These are phyloP conservation scores for Eutrema japonicum DNA, from an alignment of 345 rosid genomes.

Conservation along the genomic window DNA sequence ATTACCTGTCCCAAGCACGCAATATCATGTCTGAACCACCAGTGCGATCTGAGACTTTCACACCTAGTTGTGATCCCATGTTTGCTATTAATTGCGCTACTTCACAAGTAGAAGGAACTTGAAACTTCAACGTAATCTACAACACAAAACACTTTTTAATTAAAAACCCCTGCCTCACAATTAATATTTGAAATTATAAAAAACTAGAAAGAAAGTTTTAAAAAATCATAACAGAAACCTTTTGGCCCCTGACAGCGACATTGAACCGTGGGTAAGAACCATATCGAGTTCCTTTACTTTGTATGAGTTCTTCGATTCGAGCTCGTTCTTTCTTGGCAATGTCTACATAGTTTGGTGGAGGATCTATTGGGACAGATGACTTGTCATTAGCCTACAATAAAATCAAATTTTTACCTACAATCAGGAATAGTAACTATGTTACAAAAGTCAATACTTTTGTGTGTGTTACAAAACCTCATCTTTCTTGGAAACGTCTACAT, in stretches of 20 bases:
- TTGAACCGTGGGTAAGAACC: conserved; percentile 74
- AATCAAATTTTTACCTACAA: conserved; percentile 18
- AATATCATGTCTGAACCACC: conserved; percentile 80
- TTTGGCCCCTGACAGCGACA: conserved; percentile 86
- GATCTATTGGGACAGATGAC: conserved; percentile 52
- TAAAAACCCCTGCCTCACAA: conserved; percentile 16
- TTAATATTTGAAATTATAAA: not conserved
- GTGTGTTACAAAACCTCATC: conserved; percentile 39
- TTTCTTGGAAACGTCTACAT: conserved; percentile 62
- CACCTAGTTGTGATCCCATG: conserved; percentile 79
- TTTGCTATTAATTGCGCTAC: conserved; percentile 73
- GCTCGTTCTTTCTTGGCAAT: conserved; percentile 73
- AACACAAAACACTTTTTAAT: conserved; percentile 25
- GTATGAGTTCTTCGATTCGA: conserved; percentile 65
- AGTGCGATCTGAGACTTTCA: conserved; percentile 65
- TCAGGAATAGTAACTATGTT: not conserved
- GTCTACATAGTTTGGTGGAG: conserved; percentile 55
- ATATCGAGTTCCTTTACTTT: conserved; percentile 55
- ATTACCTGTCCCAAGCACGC: conserved; percentile 95
- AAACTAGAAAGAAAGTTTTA: not conserved
- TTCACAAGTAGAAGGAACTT: conserved; percentile 76
- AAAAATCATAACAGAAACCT: conserved; percentile 53
- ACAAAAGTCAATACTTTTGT: not conserved
- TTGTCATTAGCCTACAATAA: conserved; percentile 48
- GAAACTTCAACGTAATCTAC: conserved; percentile 83